Evolutionary conservation across 2,329 filamentous ascomycete genomes (phyloP).

Genomic region (Cytospora schulzeri): DNA sequence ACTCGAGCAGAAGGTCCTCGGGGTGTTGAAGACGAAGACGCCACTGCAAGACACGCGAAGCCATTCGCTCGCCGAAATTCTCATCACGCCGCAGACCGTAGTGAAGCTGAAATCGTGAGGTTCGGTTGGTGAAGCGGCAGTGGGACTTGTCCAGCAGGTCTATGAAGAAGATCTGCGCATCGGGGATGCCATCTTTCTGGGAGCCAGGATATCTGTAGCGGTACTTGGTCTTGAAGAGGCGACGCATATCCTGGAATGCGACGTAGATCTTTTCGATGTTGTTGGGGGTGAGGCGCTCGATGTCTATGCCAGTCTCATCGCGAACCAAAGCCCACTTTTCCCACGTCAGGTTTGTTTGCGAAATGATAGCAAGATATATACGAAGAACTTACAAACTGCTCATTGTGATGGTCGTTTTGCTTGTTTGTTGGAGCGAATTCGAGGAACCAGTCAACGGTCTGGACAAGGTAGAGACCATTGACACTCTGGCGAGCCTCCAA

Average conservation of each 20-base stretch:
- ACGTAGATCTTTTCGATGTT: background rate
- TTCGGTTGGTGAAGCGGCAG: background rate
- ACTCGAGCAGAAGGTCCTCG: background rate
- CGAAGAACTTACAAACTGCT: background rate
- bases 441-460: background rate
- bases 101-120: background rate
- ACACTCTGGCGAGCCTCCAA: background rate
- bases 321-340: background rate
- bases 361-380: background rate
- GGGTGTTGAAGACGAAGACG: background rate
- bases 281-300: background rate
- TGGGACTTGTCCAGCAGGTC: background rate
- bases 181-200: background rate
- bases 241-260: background rate
- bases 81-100: background rate
- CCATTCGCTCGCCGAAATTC: background rate
- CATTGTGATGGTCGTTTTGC: background rate
- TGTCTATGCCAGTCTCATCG: background rate
- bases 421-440: background rate
- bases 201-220: background rate
- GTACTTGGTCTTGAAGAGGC: background rate
- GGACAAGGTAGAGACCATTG: background rate
- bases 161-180: background rate
- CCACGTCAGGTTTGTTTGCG: background rate
- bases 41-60: background rate